phyloP scores from a whole-genome alignment of 495 filamentous ascomycete species.

The Tuber magnatum region DNA sequence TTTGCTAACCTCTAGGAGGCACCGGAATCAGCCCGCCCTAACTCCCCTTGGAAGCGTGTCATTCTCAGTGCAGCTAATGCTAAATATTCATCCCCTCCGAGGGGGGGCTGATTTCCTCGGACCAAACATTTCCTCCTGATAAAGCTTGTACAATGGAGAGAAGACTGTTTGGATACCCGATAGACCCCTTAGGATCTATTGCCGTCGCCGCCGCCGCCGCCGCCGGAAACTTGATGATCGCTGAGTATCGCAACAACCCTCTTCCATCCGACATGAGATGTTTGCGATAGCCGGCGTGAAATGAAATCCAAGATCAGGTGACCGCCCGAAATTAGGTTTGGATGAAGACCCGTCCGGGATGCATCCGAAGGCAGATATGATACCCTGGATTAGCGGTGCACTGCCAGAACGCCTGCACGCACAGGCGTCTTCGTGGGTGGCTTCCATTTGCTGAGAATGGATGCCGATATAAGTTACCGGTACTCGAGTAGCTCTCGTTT shows the following conservation, averaged over 20 bases:
- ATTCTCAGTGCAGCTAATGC: not conserved
- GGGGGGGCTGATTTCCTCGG: not conserved
- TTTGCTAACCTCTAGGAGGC: not conserved
- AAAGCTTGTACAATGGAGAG: slow-evolving; percentile 12
- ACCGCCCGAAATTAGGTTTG: not conserved
- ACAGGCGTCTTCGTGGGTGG: slow-evolving; percentile 23
- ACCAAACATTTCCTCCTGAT: not conserved
- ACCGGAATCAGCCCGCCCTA: not conserved
- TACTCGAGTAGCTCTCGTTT: not conserved
- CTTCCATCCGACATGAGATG: slow-evolving; percentile 22
- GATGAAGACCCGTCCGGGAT: not conserved
- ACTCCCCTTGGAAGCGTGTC: not conserved
- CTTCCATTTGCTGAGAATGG: slow-evolving; percentile 26
- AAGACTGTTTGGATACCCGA: slow-evolving; percentile 26
- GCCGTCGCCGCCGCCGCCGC: slow-evolving; percentile 20
- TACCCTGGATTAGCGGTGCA: slow-evolving; percentile 7
- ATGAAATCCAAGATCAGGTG: not conserved
- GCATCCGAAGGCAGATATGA: slow-evolving; percentile 9
- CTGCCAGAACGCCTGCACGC: not conserved
- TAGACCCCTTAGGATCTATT: slow-evolving; percentile 28
- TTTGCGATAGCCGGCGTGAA: not conserved
- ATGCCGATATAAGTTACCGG: too few relatives aligned
- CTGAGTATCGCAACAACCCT: slow-evolving; percentile 12
- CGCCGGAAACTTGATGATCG: slow-evolving; percentile 24
- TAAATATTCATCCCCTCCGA: not conserved